Percentiles rank a stretch among this genome's conserved stretches.
Evolutionary conservation across 176 grass and related monocot species (phyloP).

Genomic region (Cocos nucifera): DNA sequence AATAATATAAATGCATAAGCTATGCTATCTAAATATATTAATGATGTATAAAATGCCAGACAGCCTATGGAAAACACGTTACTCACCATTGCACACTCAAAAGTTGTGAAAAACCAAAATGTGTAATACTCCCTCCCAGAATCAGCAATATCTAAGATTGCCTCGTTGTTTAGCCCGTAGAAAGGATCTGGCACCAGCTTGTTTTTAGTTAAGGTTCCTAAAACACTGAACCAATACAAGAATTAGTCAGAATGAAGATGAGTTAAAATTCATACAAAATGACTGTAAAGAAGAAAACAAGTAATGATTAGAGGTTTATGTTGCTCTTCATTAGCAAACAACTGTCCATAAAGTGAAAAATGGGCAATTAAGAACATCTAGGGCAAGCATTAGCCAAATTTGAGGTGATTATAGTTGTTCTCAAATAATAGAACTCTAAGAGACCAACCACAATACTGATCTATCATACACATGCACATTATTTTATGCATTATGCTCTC

Average conservation of each 20-base stretch:
- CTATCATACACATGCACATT: too few relatives aligned
- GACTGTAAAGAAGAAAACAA: background rate
- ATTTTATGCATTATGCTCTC: too few relatives aligned
- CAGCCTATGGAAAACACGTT: slow-evolving; percentile 1
- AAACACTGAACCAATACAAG: slow-evolving; percentile 44
- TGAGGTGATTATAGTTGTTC: too few relatives aligned
- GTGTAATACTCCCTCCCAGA: slow-evolving; percentile 89
- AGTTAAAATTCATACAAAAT: background rate
- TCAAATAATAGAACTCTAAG: too few relatives aligned
- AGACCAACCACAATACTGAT: too few relatives aligned
- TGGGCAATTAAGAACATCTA: too few relatives aligned
- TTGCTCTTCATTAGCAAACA: background rate
- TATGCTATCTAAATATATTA: too few relatives aligned
- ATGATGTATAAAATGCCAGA: too few relatives aligned
- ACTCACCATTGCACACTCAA: slow-evolving; percentile 57
- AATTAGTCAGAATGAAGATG: slow-evolving; percentile 3
- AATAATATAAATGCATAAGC: too few relatives aligned
- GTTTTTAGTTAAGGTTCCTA: slow-evolving; percentile 84
- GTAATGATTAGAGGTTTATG: background rate
- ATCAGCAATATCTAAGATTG: slow-evolving; percentile 86
- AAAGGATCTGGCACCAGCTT: slow-evolving; percentile 82
- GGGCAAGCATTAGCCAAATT: too few relatives aligned
- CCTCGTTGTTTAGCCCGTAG: slow-evolving; percentile 92
- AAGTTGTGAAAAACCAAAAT: slow-evolving; percentile 95
- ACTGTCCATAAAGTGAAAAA: too few relatives aligned